Base-by-base conservation (phyloP, 257 asterid genomes). In the Solanum sitiens region DNA sequence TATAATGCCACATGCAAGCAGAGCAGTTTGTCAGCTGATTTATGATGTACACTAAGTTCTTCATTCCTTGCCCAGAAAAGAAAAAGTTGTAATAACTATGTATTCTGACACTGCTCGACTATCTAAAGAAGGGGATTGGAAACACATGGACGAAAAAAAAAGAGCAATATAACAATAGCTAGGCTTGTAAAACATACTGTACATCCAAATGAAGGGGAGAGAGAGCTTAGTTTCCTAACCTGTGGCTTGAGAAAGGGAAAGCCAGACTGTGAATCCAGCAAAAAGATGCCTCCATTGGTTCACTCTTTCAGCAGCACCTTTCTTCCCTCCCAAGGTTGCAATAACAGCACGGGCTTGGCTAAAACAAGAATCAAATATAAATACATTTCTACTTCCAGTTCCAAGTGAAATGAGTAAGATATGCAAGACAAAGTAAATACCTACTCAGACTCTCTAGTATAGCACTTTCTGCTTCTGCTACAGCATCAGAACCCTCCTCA, bases 301-400 rank as follows among this genome's bases (percentile, higher is more conserved):
- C 5, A 94, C 89, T 71, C 91, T 94, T 88, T 90, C 83, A 85
- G 96, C 98, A 10, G 97, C 96, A 77, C 99, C 98, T 84, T 91
- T 89, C 68, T 87, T 80, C 65, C 96, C 98, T 86, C 99, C 98
- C 90, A 95, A 88, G 50, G 98, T 97, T 53, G 98, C 97, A 53
- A 97, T 93, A 75, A 97, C 98, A 30, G 94, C 90, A 88, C 99
- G 95, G 25, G 97, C 98, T 86, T 95, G 98, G 90, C 99, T 97
- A 96, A 44, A 91, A 92, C 89, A 50, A 45, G 89, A 87, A 73
- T 44, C 87, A 77, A 61, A 83, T 53, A 56, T 18, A 76, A 76
- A 72, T 85, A 88, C 83, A 85, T 42, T 32, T 76, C 39, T 32
- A 86, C 76, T 56, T 87, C 79, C 45, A 75, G 18, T 23, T 85